phyloP scores from a whole-genome alignment of 2,329 filamentous ascomycete genomes.

The Exophiala lecanii-corni region DNA sequence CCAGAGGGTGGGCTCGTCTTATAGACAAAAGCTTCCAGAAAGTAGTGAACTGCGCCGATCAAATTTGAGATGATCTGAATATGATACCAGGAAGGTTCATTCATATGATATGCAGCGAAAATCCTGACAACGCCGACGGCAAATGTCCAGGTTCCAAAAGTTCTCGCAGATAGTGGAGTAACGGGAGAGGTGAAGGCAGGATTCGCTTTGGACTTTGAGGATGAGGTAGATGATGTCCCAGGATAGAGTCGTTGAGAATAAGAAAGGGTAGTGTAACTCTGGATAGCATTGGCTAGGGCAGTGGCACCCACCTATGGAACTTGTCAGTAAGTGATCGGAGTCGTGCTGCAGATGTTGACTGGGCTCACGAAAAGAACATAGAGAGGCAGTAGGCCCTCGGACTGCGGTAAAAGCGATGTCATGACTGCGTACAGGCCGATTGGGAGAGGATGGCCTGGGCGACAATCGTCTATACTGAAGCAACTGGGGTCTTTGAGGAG shows the following conservation, averaged over 20 bases:
- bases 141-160: slow-evolving; percentile 86
- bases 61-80: slow-evolving; percentile 77
- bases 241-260: slow-evolving; percentile 81
- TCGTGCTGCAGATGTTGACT: slow-evolving; percentile 40
- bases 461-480: no score
- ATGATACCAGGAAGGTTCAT: slow-evolving; percentile 68
- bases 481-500: no score
- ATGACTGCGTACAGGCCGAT: no score
- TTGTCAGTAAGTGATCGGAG: neutral
- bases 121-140: slow-evolving; percentile 70
- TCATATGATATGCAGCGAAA: slow-evolving; percentile 79
- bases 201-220: slow-evolving; percentile 2
- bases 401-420: slow-evolving; percentile 14
- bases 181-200: slow-evolving; percentile 44
- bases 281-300: slow-evolving; percentile 77
- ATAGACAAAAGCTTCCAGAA: slow-evolving; percentile 74
- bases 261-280: slow-evolving; percentile 73
- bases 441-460: no score
- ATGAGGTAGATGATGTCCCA: slow-evolving; percentile 23
- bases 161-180: slow-evolving; percentile 69
- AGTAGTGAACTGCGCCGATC: slow-evolving; percentile 72
- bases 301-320: slow-evolving; percentile 67
- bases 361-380: slow-evolving; percentile 25
- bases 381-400: slow-evolving; percentile 24
- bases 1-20: slow-evolving; percentile 65